Percentiles rank a stretch among this genome's conserved stretches.
Conservation (phyloP, 2,329 filamentous ascomycete genomes). For the Colletotrichum plurivorum region DNA sequence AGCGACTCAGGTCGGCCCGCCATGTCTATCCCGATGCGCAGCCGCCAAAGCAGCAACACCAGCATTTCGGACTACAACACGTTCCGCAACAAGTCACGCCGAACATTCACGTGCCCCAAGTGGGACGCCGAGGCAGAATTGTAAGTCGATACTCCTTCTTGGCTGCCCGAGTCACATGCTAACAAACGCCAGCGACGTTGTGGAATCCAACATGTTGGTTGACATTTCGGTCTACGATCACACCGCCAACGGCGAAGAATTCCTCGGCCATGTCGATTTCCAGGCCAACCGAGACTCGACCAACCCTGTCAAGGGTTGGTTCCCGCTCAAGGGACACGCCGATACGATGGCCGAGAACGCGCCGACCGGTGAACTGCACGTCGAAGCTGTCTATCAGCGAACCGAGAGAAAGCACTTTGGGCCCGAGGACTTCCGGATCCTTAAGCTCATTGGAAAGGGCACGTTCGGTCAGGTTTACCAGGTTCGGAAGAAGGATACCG, state of each 20-base stretch:
- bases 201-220: slow-evolving; percentile 90
- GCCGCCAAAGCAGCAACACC: slow-evolving; percentile 95
- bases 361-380: slow-evolving; percentile 88
- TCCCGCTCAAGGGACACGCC: slow-evolving; percentile 80
- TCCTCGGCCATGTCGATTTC: slow-evolving; percentile 91
- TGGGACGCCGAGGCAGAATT: slow-evolving; percentile 98
- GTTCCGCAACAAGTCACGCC: slow-evolving; percentile 71
- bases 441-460: slow-evolving; percentile 97
- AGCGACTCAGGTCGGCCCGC: slow-evolving; percentile 85
- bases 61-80: slow-evolving; percentile 78
- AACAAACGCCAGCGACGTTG: slow-evolving; percentile 80
- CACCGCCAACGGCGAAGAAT: slow-evolving; percentile 84
- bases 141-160: slow-evolving; percentile 69
- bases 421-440: slow-evolving; percentile 94
- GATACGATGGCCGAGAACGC: slow-evolving; percentile 80
- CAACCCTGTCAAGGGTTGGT: slow-evolving; percentile 86
- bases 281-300: slow-evolving; percentile 77
- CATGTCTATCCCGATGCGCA: slow-evolving; percentile 97
- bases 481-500: slow-evolving; percentile 96
- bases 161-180: slow-evolving; percentile 5
- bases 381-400: slow-evolving; percentile 88
- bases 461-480: slow-evolving; percentile 99
- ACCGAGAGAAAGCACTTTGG: slow-evolving; percentile 93
- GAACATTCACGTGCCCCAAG: slow-evolving; percentile 83
- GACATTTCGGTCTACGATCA: slow-evolving; percentile 96